These are phyloP conservation scores for Mercurialis annua DNA, from an alignment of 345 rosid genomes.

Conservation along the genomic window DNA sequence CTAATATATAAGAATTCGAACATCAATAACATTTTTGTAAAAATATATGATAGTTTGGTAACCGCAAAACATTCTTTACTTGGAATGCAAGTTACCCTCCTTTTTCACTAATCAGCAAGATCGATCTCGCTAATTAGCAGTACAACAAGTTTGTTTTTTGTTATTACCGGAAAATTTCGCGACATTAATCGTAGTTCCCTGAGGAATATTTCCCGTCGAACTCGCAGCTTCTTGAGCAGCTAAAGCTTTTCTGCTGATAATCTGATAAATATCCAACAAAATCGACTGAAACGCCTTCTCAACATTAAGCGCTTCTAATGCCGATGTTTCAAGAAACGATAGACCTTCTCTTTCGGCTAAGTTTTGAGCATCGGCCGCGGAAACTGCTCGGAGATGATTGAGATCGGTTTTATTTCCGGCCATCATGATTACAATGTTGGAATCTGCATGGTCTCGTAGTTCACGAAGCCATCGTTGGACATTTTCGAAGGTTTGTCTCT, in stretches of 20 bases:
- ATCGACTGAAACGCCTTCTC: slow-evolving; percentile 64
- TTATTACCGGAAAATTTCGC: slow-evolving; percentile 41
- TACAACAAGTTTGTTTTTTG: slow-evolving; percentile 52
- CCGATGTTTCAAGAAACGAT: slow-evolving; percentile 60
- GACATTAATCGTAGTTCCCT: slow-evolving; percentile 65
- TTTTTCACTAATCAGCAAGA: neutral
- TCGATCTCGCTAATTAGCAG: slow-evolving; percentile 38
- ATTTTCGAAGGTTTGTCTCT: slow-evolving; percentile 61
- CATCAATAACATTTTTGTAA: too few relatives aligned
- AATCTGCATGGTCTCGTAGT: slow-evolving; percentile 63
- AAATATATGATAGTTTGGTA: too few relatives aligned
- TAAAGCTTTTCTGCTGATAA: slow-evolving; percentile 59
- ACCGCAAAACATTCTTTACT: too few relatives aligned
- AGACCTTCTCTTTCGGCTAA: slow-evolving; percentile 50
- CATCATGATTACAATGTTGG: slow-evolving; percentile 70
- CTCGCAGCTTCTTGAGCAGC: slow-evolving; percentile 53
- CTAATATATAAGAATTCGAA: too few relatives aligned
- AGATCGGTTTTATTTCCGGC: slow-evolving; percentile 67
- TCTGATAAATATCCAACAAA: slow-evolving; percentile 53
- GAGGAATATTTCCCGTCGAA: slow-evolving; percentile 44
- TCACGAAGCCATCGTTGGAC: slow-evolving; percentile 64
- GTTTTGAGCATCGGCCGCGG: slow-evolving; percentile 33
- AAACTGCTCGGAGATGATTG: slow-evolving; percentile 48
- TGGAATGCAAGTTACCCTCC: neutral
- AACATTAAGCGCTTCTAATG: slow-evolving; percentile 50